Percentiles rank a stretch among this genome's conserved stretches.
phyloP scores from a whole-genome alignment of 768 basidiomycete genomes.

The Paxillus involutus region DNA sequence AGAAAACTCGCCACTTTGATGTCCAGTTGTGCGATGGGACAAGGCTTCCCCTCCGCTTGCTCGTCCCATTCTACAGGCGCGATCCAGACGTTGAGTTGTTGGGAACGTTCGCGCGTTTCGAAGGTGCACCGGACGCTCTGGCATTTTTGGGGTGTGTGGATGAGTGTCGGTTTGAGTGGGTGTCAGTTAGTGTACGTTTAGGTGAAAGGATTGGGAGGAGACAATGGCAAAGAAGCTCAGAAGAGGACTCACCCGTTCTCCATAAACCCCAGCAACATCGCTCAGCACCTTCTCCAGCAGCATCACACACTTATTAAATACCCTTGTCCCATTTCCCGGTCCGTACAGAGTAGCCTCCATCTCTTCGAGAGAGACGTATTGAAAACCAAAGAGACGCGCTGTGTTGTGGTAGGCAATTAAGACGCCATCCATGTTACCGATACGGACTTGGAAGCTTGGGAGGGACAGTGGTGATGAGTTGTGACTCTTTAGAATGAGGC shows the following conservation, averaged over 20 bases:
- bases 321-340: slow-evolving; percentile 49
- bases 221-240: not conserved
- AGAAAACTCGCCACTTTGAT: slow-evolving; percentile 50
- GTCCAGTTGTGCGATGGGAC: slow-evolving; percentile 58
- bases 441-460: slow-evolving; percentile 88
- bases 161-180: too few relatives aligned
- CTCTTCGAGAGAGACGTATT: slow-evolving; percentile 83
- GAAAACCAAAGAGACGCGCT: slow-evolving; percentile 85
- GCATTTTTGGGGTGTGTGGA: not conserved
- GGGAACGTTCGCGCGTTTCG: slow-evolving; percentile 48
- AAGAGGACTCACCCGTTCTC: slow-evolving; percentile 52
- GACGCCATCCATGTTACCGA: slow-evolving; percentile 97
- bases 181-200: not conserved
- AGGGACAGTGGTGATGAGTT: not conserved
- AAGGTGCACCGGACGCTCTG: slow-evolving; percentile 62
- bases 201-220: not conserved
- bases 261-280: slow-evolving; percentile 60
- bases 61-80: slow-evolving; percentile 54
- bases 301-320: slow-evolving; percentile 73
- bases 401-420: slow-evolving; percentile 89
- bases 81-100: slow-evolving; percentile 62
- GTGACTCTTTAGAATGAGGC: not conserved
- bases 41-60: slow-evolving; percentile 29
- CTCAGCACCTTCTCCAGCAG: slow-evolving; percentile 68
- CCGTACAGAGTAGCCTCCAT: slow-evolving; percentile 88